Percentiles rank a stretch among this genome's conserved stretches.
Conservation (phyloP, 176 grass and related monocot genomes). For the Dactylis glomerata region DNA sequence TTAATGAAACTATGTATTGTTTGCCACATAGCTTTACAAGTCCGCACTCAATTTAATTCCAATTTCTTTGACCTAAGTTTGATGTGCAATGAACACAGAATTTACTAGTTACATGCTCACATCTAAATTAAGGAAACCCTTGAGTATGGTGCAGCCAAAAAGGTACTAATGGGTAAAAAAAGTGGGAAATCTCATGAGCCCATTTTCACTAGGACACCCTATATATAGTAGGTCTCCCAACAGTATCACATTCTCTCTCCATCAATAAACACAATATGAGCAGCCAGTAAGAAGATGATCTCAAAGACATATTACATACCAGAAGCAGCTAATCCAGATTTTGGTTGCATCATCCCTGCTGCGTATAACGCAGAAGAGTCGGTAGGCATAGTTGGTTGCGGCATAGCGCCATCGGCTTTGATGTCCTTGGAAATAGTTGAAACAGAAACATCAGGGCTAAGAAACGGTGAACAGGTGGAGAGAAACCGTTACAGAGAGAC, state of each 20-base stretch:
- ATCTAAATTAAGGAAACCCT: slow-evolving; percentile 9
- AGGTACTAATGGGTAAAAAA: background rate
- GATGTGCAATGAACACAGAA: background rate
- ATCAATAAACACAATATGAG: slow-evolving; percentile 9
- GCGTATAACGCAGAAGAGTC: slow-evolving; percentile 69
- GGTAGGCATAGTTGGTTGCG: slow-evolving; percentile 63
- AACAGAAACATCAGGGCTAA: slow-evolving; percentile 14
- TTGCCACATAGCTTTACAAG: background rate
- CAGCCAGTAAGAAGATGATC: background rate
- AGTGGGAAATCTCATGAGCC: background rate
- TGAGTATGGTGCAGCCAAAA: background rate
- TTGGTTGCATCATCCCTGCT: slow-evolving; percentile 65
- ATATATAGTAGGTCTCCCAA: background rate
- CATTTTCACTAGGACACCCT: background rate
- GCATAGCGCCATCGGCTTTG: slow-evolving; percentile 61
- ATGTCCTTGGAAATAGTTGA: slow-evolving; percentile 53
- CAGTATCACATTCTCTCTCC: background rate
- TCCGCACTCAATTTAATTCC: background rate
- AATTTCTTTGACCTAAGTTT: background rate
- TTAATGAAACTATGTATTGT: background rate
- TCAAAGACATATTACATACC: slow-evolving; percentile 51
- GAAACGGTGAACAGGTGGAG: background rate
- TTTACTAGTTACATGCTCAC: background rate
- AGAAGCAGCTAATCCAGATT: slow-evolving; percentile 56
- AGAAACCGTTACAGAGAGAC: slow-evolving; percentile 13